Evolutionary conservation across 1,284 basidiomycete genomes (phyloP), one percentile per base, ranked within the genome.

Genomic region (Malassezia caprae): DNA sequence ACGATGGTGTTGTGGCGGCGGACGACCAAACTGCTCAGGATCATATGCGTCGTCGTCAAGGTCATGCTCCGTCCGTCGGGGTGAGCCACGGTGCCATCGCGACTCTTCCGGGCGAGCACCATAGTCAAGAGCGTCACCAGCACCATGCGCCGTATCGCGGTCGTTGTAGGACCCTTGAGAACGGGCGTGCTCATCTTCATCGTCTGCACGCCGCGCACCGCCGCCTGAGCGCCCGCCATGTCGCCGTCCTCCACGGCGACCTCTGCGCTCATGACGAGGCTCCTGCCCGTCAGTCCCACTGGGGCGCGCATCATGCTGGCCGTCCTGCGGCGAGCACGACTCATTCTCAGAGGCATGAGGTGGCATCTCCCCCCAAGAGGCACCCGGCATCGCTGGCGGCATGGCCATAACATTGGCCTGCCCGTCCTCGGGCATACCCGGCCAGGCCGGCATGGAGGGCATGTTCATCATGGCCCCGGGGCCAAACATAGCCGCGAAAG

Each of bases 81-180:
- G 32, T 4, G 19, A 24, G 21, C 37, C 40, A 10, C 45, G 41
- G 12, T 45, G 23, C n/a, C 34, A 24, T 8, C 37, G 34, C 13
- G 24, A 19, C 13, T 41, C 48, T 8, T 47, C 45, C 4, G 56
- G 8, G 13, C 31, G 26, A 11, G 32, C 64, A 17, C 71, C 71
- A 43, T 73, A 73, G 54, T 73, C 69, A 35, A 73, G 65, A 17
- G 57, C 47, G 24, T 71, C 71, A 12, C 57, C 63, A 0, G 57
- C 59, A n/a, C 68, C 68, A 6, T 58, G 45, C 5, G 63, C 65
- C 10, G 58, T 65, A 23, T 73, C 71, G 8, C 71, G 63, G 44
- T 73, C 71, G 31, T 64, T 72, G 59, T 73, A 72, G 27, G 31
- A 48, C 41, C 23, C 37, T 15, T 15, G 15, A 2, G 53, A 51